Evolutionary conservation across 495 filamentous ascomycete genomes (phyloP), one percentile per base, ranked within the genome.

Genomic region (Penicillium silybi): DNA sequence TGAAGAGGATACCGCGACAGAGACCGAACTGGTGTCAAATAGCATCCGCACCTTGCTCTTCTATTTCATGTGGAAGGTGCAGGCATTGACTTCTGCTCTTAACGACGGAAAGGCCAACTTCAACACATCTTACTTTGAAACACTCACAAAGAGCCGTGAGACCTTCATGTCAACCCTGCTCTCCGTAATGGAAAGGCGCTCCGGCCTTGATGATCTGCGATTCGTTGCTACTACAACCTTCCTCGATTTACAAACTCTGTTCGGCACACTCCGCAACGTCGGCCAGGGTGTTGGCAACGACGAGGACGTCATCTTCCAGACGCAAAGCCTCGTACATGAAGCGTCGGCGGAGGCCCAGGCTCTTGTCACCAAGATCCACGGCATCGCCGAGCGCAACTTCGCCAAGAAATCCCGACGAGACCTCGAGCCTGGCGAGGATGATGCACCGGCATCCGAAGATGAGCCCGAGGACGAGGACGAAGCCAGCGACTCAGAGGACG

Each of bases 21-120:
- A 95, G 62, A 84, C 89, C 50, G 85, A 91, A 51, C 70, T 93
- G 44, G 82, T 91, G 6, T 74, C 76, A 9, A 84, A 80, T 48
- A 85, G 89, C 17, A 83, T 91, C 54, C 84, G 85, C 54, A 76
- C 85, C 6, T 67, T 87, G 19, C 71, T 91, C 20, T 89, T 91
- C 72, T 97, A 96, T 71, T 93, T 96, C 67, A 88, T 95, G 85
- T 98, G 93, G 93, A 91, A 92, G 56, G 78, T 89, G 8, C 82
- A 84, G 41, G 65, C 66, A 35, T 54, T 80, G 29, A 61, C 66
- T 26, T 59, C 63, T n/a, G 61, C 68, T 16, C 38, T 78, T 39
- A 65, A 59, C 23, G 56, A 67, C 6, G 72, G 69, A 7, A 74
- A 70, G 38, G 65, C 70, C 9, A 54, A 50, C 60, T 95, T 53